These are phyloP conservation scores for Ulmus americana DNA, from an alignment of 331 rosid genomes.

Conservation along the genomic window DNA sequence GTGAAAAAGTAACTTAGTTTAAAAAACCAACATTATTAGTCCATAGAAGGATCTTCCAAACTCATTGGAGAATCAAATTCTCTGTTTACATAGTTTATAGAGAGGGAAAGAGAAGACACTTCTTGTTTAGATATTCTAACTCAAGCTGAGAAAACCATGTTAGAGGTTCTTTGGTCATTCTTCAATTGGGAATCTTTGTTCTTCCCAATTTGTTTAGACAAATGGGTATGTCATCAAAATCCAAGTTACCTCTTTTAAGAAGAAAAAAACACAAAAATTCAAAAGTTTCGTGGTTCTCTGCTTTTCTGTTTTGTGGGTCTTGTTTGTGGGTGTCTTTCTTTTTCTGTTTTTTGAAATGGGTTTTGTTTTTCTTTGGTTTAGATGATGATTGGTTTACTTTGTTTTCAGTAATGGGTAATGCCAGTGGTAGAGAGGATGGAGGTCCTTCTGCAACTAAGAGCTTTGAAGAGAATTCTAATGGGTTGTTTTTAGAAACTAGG, in stretches of 20 bases:
- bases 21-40: conserved; percentile 36
- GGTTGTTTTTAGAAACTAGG: conserved; percentile 24
- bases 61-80: conserved; percentile 66
- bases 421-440: conserved; percentile 38
- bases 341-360: background rate
- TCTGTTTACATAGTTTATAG: conserved; percentile 25
- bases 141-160: conserved; percentile 42
- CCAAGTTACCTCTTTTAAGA: background rate
- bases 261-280: background rate
- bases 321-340: background rate
- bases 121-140: conserved; percentile 17
- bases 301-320: conserved; percentile 22
- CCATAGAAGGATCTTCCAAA: conserved; percentile 70
- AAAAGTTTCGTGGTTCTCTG: conserved; percentile 17
- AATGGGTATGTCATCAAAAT: conserved; percentile 29
- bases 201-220: conserved; percentile 21
- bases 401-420: conserved; percentile 60
- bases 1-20: background rate
- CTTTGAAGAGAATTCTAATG: conserved; percentile 34
- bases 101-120: conserved; percentile 28
- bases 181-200: conserved; percentile 39
- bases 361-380: background rate
- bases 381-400: conserved; percentile 3
- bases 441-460: conserved; percentile 53
- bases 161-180: conserved; percentile 40